Evolutionary conservation across 2,329 filamentous ascomycete species (phyloP).

Genomic region (Fusarium goolgardi): DNA sequence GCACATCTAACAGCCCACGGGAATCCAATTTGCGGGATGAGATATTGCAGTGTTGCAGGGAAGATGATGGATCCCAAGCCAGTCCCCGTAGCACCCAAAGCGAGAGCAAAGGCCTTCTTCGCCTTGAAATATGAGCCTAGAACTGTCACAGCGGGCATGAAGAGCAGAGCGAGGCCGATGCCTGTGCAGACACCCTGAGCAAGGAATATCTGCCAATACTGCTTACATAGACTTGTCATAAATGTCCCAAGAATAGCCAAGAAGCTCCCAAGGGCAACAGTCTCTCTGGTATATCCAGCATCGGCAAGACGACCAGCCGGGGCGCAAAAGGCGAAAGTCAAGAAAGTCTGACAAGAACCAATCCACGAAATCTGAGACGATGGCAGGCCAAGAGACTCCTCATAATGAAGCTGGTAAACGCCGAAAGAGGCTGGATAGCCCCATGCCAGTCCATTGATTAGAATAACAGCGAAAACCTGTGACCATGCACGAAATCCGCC

Average conservation of each 20-base stretch:
- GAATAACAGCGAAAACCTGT: slow-evolving; percentile 60
- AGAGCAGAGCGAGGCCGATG: slow-evolving; percentile 66
- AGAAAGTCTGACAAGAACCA: slow-evolving; percentile 63
- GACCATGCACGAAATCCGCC: slow-evolving; percentile 62
- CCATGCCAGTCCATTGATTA: slow-evolving; percentile 63
- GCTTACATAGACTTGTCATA: slow-evolving; percentile 57
- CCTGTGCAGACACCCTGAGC: slow-evolving; percentile 65
- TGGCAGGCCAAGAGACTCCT: slow-evolving; percentile 51
- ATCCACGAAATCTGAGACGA: slow-evolving; percentile 58
- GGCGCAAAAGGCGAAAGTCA: slow-evolving; percentile 62
- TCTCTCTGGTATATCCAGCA: slow-evolving; percentile 59
- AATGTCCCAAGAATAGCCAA: slow-evolving; percentile 61
- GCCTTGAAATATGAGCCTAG: slow-evolving; percentile 71
- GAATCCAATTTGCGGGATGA: slow-evolving; percentile 70
- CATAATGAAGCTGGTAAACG: slow-evolving; percentile 65
- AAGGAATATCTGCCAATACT: slow-evolving; percentile 66
- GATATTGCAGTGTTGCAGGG: slow-evolving; percentile 66
- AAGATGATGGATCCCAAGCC: slow-evolving; percentile 68
- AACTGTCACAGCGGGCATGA: slow-evolving; percentile 69
- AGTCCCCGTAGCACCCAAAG: slow-evolving; percentile 69
- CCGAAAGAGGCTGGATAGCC: slow-evolving; percentile 63
- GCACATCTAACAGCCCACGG: slow-evolving; percentile 72
- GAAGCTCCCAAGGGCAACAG: slow-evolving; percentile 55
- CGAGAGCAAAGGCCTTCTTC: slow-evolving; percentile 68
- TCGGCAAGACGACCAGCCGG: slow-evolving; percentile 63